Evolutionary conservation across 208 protist species (phyloP), one percentile per base, ranked within the genome.

Genomic region (Trypanosoma scelopori): DNA sequence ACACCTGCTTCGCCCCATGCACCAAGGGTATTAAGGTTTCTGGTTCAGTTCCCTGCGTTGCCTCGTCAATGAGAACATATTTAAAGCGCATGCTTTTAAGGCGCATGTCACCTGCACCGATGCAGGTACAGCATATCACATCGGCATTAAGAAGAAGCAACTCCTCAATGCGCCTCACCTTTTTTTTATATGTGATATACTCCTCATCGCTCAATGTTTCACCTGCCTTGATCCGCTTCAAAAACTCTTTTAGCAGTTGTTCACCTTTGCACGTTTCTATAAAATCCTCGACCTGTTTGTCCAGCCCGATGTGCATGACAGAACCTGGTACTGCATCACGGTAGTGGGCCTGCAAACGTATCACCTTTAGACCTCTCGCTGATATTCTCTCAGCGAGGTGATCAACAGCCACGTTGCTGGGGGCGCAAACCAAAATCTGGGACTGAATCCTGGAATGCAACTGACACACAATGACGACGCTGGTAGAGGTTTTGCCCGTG

Each of bases 401-500:
- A 68, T 99, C 98, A 15, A 99, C 98, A 20, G 98, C 98, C 7
- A 99, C 91, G 74, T 99, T 99, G 25, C 76, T 92, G 23, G 98
- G 98, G 3, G 98, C 97, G 69, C 91, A 81, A 57, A 85, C 81
- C 16, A 91, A 50, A 46, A 87, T 72, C 45, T 81, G 63, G 15
- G 82, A 58, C 25, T 63, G 47, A 50, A 84, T 48, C 32, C 79
- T 27, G 20, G 88, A 27, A 5, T 82, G 67, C 11, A 99, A 56
- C 53, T 99, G 92, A 55, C 98, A 98, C 5, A 99, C 93, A 52
- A 99, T 89, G 15, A 94, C 88, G 0, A 97, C 97, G 7, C 85
- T 94, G 4, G 97, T 99, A 11, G 98, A 86, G 4, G 98, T 99
- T 69, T 99, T 99, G 22, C 97, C 97, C 7, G 98, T 99, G n/a